Evolutionary conservation across 768 basidiomycete species (phyloP), one percentile per base, ranked within the genome.

Genomic region (Boletus subcaerulescens): DNA sequence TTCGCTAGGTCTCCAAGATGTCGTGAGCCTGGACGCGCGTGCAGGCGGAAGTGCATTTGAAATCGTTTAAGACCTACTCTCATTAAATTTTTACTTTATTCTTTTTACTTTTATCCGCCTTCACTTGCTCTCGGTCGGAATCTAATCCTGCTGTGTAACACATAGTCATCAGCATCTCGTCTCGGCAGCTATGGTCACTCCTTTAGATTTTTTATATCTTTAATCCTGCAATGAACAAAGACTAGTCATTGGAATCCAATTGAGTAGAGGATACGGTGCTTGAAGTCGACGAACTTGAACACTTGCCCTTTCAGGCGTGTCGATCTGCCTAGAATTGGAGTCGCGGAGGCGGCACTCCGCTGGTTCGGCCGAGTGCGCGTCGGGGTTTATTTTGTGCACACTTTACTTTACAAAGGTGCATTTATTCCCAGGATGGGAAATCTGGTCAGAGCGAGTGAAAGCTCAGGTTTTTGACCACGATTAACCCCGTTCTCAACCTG

Each of bases 11-110:
- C 73, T 87, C 5, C 70, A 76, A 36, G 79, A 83, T 13, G 72
- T 85, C 11, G 67, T 82, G 24, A 71, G 76, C 35, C 74, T 87
- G 15, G 86, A 87, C 48, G 73, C 78, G 1, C 70, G 66, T 41
- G 82, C 84, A 4, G 85, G 85, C 32, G 84, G 85, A 47, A 77
- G 74, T 44, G 80, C 85, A 2, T 87, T 84, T 65, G 67, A 79
- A 22, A 65, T 68, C 14, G 77, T 85, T 18, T 85, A 69, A 76
- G 29, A 3, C 35, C 7, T 1, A 42, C 35, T 14, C 13, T 50
- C 39, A 12, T 52, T 48, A 48, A 56, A 43, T 2, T 41, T 24
- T 48, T 12, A 31, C 4, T 45, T 40, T 39, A 45, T 35, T 36
- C 26, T 44, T 29, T 24, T 31, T 35, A n/a, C 7, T n/a, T 12